Conservation (phyloP, 495 filamentous ascomycete genomes). For the Pseudevernia furfuracea region DNA sequence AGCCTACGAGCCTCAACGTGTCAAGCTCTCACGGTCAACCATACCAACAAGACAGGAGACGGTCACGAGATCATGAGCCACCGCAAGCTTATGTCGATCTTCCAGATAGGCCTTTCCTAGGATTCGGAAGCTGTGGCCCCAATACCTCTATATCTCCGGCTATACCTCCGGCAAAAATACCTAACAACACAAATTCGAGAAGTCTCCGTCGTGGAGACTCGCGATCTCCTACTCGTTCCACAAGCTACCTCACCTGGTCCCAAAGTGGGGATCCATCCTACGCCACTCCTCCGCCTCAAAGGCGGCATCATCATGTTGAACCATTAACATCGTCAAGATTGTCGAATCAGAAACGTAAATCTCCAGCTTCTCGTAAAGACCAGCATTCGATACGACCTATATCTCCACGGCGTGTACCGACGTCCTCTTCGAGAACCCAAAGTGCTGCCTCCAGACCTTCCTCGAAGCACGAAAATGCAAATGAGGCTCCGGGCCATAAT, state of each 20-base stretch:
- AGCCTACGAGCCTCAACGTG: background rate
- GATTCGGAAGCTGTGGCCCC: constrained; percentile 26
- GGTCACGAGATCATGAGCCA: constrained; percentile 1
- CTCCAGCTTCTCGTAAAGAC: background rate
- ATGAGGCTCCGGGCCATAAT: background rate
- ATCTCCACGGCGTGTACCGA: background rate
- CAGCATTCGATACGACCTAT: background rate
- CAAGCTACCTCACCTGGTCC: constrained; percentile 25
- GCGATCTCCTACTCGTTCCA: constrained; percentile 17
- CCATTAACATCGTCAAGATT: background rate
- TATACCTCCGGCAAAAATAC: constrained; percentile 9
- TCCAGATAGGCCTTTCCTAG: constrained; percentile 24
- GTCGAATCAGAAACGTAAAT: background rate
- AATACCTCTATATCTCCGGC: constrained; percentile 18
- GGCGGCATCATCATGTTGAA: background rate
- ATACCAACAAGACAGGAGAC: constrained; percentile 5
- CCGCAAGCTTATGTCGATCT: constrained; percentile 16
- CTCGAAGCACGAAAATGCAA: background rate
- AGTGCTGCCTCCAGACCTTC: background rate
- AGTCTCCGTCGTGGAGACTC: background rate
- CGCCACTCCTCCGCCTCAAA: background rate
- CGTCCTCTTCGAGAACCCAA: background rate
- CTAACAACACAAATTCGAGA: background rate
- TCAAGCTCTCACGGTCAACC: background rate
- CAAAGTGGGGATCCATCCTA: constrained; percentile 10